Base-by-base conservation (phyloP, 2,329 filamentous ascomycete genomes). In the Hymenoscyphus occultus region DNA sequence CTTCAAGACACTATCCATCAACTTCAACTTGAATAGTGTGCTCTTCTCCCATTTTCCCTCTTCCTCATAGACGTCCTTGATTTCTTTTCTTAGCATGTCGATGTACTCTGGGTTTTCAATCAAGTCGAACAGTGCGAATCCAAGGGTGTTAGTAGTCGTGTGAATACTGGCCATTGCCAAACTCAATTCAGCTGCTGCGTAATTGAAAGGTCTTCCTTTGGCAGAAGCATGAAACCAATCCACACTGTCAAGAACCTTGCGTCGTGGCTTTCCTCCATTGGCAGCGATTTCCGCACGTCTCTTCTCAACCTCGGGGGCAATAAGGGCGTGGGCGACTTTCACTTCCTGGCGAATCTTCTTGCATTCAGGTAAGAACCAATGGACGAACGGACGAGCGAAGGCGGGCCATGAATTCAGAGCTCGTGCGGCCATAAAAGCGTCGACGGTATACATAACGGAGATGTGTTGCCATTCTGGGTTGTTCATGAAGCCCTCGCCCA, bases 51-150 rank as follows among this genome's bases (percentile, higher is more conserved):
- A 76, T 59, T 76, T 60, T 10, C 74, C 73, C 16, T 78, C 77
- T 42, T 78, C 72, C 2, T 71, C 67, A 13, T 80, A 67, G 0
- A 78, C 74, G 0, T 64, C 58, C 1, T 71, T 63, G 3, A 82
- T 79, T 70, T 83, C 81, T 31, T 67, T 56, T 14, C 67, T 61
- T 7, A 67, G 60, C 28, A 51, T 32, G 6, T 59, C 63, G 16
- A 68, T 64, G n/a, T 82, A 76, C 22, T 85, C 79, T 0, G 82
- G 83, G 22, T 76, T 69, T 7, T 80, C 78, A 0, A 80, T 80
- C 6, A 87, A 71, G 60, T 82, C 80, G 70, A 83, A 85, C 58
- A 87, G 78, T 70, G 81, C 65, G 78, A 84, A 74, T 3, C 80
- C 82, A 0, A 79, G 69, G 0, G 79, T 77, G 32, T 80, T 68